phyloP scores from a whole-genome alignment of 176 grass and related monocot species.

The Ampelocalamus luodianensis region DNA sequence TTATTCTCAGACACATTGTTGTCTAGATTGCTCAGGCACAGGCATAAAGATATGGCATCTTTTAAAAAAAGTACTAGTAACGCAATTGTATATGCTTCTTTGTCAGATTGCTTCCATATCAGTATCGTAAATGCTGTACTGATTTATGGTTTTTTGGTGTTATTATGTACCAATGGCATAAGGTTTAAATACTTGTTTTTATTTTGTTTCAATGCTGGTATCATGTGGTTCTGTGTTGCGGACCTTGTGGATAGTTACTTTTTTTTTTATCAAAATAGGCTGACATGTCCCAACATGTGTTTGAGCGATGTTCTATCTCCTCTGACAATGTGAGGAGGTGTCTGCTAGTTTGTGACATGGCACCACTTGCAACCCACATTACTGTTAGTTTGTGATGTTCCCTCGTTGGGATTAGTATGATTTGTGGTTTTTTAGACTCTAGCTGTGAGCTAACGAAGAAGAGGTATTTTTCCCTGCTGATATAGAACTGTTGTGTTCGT shows the following conservation, averaged over 20 bases:
- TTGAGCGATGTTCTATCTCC: background rate
- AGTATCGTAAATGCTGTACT: background rate
- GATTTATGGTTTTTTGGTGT: background rate
- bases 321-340: background rate
- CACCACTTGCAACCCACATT: background rate
- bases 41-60: background rate
- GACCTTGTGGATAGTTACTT: slow-evolving; percentile 7
- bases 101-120: background rate
- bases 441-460: slow-evolving; percentile 1
- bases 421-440: background rate
- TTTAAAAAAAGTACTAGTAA: background rate
- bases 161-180: background rate
- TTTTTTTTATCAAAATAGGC: background rate
- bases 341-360: background rate
- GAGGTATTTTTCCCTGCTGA: background rate
- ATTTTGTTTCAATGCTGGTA: background rate
- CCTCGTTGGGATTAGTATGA: slow-evolving; percentile 18
- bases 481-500: background rate
- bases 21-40: slow-evolving; percentile 1
- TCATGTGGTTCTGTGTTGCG: background rate
- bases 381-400: background rate
- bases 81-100: background rate
- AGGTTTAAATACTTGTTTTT: background rate
- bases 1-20: slow-evolving; percentile 18
- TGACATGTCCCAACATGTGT: background rate